These are phyloP conservation scores for Brachypodium distachyon DNA, from an alignment of 202 grass and related monocot species.

Conservation along the genomic window DNA sequence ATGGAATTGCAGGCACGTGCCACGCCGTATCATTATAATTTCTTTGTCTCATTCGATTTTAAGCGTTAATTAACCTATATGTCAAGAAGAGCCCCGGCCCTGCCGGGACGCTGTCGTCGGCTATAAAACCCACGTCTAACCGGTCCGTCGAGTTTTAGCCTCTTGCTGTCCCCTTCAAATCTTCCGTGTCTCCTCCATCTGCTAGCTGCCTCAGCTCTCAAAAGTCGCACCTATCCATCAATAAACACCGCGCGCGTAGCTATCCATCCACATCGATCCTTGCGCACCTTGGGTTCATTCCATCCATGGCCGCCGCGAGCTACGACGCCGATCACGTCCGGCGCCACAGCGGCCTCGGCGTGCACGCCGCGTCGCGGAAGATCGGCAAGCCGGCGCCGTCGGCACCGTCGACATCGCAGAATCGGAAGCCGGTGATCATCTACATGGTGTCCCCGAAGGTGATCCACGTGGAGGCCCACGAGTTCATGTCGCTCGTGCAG, in stretches of 20 bases:
- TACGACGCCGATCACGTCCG: constrained; percentile 18
- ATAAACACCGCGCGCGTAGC: not conserved
- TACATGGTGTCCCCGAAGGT: constrained; percentile 85
- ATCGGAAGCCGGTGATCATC: constrained; percentile 73
- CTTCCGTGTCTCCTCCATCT: constrained; percentile 17
- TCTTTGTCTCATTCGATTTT: constrained; percentile 6
- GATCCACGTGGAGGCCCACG: constrained; percentile 80
- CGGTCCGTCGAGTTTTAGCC: not conserved
- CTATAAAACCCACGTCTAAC: constrained; percentile 25
- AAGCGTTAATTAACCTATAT: not conserved
- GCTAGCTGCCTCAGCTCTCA: not conserved
- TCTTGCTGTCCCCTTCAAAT: constrained; percentile 31
- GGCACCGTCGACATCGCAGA: not conserved
- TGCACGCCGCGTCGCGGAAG: constrained; percentile 58
- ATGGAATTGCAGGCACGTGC: constrained; percentile 27
- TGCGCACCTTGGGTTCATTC: too few species aligned
- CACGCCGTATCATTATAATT: not conserved
- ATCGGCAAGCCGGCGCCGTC: constrained; percentile 31
- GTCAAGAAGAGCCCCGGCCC: too few species aligned
- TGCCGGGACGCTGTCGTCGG: constrained; percentile 1
- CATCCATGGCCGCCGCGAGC: constrained; percentile 40
- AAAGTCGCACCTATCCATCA: constrained; percentile 8
- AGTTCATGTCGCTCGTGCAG: constrained; percentile 89
- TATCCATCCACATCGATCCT: not conserved
- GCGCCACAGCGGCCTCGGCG: constrained; percentile 35